A percentile compares a stretch with the other conserved stretches of the same genome.
These are phyloP conservation scores for Diaporthe vexans DNA, from an alignment of 2,329 filamentous ascomycete genomes.

Conservation along the genomic window DNA sequence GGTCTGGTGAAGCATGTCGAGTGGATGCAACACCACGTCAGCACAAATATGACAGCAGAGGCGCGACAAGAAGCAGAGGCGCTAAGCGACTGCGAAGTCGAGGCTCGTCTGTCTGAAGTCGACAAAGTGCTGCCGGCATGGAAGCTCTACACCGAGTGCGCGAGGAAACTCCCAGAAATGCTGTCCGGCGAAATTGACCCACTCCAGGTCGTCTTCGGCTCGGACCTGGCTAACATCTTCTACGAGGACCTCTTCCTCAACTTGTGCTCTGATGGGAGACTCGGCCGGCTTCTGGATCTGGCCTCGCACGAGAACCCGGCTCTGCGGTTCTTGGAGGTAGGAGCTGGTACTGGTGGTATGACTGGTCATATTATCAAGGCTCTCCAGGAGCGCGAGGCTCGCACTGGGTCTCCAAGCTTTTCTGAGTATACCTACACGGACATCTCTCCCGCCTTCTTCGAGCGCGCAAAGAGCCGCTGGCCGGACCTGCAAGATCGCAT, in stretches of 20 bases:
- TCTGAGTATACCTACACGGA: constrained; percentile 38
- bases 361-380: constrained; percentile 34
- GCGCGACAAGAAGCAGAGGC: constrained; percentile 43
- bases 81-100: constrained; percentile 45
- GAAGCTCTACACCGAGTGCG: constrained; percentile 50
- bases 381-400: constrained; percentile 25
- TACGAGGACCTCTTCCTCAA: constrained; percentile 51
- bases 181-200: constrained; percentile 52
- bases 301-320: constrained; percentile 42
- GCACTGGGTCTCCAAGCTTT: constrained; percentile 15
- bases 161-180: constrained; percentile 50
- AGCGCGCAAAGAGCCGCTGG: constrained; percentile 33
- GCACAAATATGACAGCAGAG: constrained; percentile 37
- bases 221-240: constrained; percentile 51
- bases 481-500: constrained; percentile 32
- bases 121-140: constrained; percentile 49
- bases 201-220: constrained; percentile 54
- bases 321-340: constrained; percentile 35
- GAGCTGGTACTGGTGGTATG: constrained; percentile 18
- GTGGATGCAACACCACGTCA: constrained; percentile 51
- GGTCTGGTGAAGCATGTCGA: constrained; percentile 47
- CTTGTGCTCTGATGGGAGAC: constrained; percentile 42
- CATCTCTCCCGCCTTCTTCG: constrained; percentile 36
- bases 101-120: constrained; percentile 46
- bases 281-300: constrained; percentile 45